phyloP scores from a whole-genome alignment of 2,329 filamentous ascomycete genomes.

The Penicillium janthinellum region DNA sequence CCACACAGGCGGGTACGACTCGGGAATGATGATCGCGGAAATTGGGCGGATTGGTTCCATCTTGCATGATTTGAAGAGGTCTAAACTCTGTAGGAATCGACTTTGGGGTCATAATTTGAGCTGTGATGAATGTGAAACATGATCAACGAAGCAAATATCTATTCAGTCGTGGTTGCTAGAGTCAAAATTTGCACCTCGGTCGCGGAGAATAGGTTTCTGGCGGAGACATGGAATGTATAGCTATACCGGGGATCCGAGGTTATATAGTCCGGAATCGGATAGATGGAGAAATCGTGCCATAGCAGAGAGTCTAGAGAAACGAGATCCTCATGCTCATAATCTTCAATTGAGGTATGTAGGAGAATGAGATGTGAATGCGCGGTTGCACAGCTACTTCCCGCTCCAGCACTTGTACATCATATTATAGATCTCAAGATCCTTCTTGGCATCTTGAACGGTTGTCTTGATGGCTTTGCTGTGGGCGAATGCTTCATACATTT shows the following conservation, averaged over 20 bases:
- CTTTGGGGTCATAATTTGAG: not conserved
- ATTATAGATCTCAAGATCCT: slow-evolving; percentile 42
- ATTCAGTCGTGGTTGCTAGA: not conserved
- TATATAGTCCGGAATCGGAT: not conserved
- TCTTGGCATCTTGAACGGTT: slow-evolving; percentile 41
- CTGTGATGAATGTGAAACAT: not conserved
- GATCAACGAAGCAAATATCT: not conserved
- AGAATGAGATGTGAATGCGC: not conserved
- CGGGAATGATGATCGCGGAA: not conserved
- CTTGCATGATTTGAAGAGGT: not conserved
- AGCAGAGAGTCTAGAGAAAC: not conserved
- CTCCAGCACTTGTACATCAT: slow-evolving; percentile 32
- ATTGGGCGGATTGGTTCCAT: not conserved
- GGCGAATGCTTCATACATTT: slow-evolving; percentile 39
- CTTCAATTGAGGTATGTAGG: not conserved
- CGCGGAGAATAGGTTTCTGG: too few relatives aligned
- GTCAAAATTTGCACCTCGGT: not conserved
- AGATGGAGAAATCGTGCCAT: not conserved
- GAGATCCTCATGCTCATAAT: too few relatives aligned
- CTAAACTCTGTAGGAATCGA: not conserved
- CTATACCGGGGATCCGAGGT: not conserved
- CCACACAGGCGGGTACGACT: not conserved
- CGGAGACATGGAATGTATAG: not conserved
- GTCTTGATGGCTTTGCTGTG: slow-evolving; percentile 45
- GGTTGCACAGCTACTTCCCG: not conserved